Base-by-base conservation (phyloP, 306 rosid species). In the Vigna hirtella region DNA sequence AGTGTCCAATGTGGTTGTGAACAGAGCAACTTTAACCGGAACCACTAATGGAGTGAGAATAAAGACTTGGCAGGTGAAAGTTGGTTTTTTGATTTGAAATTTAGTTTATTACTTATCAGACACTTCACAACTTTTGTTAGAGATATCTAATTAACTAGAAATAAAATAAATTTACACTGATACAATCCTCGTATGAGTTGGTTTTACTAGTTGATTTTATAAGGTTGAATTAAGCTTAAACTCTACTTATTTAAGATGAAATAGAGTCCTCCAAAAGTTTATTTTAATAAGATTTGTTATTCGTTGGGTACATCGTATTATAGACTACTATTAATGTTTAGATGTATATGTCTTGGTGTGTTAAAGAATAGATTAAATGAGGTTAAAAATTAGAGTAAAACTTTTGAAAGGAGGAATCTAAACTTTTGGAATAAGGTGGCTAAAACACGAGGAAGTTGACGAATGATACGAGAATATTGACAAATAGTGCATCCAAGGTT, bases 31-130 rank as follows among this genome's bases (percentile, higher is more conserved):
- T 49, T 45, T 94, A 20, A 70, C 30, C 43, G 95, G 93, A 66
- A 92, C 97, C 32, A 86, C 85, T 9, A 94, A 94, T 88, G 97
- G 97, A 69, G 84, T 92, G 14, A 88, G 98, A 85, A 94, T 94
- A 22, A 92, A 94, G 84, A 94, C 97, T 50, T 94, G 96, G 95
- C 97, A 94, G 93, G 98, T 91, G 62, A 55, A 65, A 64, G 38
- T 74, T 77, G 65, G 74, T 70, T 77, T 64, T 84, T 20, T 72
- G 40, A 34, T 15, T 59, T 32, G 69, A 76, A 42, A 50, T 17
- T 42, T 77, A 3, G 10, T 36, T 2, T 47, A 40, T 71, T 76
- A 48, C 50, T 67, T 40, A 40, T 2, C 2, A 40, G 10, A 9
- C 45, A 66, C 58, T 30, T 59, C 42, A 40, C 67, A 73, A 36